Conservation (phyloP, 305 asterid genomes). For the Rubia tinctorum region DNA sequence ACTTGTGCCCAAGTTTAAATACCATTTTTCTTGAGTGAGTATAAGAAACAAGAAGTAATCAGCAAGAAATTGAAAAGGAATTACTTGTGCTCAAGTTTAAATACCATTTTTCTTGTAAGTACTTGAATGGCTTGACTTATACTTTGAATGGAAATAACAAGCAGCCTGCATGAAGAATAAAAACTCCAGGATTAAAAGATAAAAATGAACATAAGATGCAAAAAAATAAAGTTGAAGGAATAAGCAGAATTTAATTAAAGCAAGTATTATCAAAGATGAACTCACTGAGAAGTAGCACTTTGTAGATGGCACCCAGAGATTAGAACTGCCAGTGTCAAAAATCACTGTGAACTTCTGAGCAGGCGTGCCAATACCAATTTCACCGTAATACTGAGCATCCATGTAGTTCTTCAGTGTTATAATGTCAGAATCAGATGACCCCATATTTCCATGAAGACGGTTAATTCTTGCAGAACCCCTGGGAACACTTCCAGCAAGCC, state of each 20-base stretch:
- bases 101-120: slow-evolving; percentile 72
- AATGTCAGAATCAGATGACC: slow-evolving; percentile 52
- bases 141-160: slow-evolving; percentile 74
- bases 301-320: slow-evolving; percentile 90
- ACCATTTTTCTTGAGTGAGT: no score
- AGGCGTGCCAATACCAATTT: slow-evolving; percentile 83
- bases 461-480: slow-evolving; percentile 31
- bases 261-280: not conserved
- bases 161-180: slow-evolving; percentile 54
- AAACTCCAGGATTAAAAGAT: slow-evolving; percentile 14
- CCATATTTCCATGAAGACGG: slow-evolving; percentile 30
- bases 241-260: not conserved
- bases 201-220: not conserved
- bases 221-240: not conserved
- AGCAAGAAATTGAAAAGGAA: not conserved
- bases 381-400: slow-evolving; percentile 94
- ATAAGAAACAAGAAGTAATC: not conserved
- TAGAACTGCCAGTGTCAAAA: slow-evolving; percentile 91
- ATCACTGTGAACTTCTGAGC: slow-evolving; percentile 86
- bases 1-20: no score
- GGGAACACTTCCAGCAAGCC: slow-evolving; percentile 32
- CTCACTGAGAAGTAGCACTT: slow-evolving; percentile 89
- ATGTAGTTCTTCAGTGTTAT: slow-evolving; percentile 68
- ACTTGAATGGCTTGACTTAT: slow-evolving; percentile 71
- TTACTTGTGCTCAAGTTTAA: not conserved